A percentile compares a stretch with the other conserved stretches of the same genome.
Evolutionary conservation across 257 asterid genomes (phyloP).

Genomic region (Fraxinus cuspidata): DNA sequence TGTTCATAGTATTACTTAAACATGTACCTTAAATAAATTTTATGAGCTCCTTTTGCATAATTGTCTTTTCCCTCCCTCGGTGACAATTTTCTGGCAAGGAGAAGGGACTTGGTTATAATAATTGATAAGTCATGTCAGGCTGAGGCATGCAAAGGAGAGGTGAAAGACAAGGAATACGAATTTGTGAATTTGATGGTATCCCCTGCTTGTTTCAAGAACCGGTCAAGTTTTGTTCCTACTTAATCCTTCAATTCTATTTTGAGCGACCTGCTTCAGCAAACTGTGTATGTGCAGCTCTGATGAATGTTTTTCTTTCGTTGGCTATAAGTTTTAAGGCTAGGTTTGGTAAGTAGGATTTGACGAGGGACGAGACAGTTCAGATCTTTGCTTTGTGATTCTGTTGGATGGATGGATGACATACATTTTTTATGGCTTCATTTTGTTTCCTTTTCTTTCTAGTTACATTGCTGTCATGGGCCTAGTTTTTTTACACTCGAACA

Average conservation of each 20-base stretch:
- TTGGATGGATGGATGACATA: neutral
- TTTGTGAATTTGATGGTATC: neutral
- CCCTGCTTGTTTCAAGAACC: neutral
- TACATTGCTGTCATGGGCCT: no score
- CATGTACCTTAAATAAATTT: neutral
- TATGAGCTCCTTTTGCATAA: neutral
- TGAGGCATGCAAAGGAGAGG: neutral
- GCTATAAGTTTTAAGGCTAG: neutral
- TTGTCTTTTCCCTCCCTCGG: neutral
- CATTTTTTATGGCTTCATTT: no score
- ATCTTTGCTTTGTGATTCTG: neutral
- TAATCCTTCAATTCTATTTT: no score
- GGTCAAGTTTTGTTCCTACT: neutral
- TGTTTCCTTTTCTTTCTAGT: neutral
- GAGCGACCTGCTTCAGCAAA: no score
- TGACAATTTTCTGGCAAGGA: no score
- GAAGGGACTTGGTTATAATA: no score
- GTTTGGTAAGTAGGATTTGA: neutral
- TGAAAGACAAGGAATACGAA: neutral
- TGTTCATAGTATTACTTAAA: neutral
- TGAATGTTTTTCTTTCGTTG: neutral
- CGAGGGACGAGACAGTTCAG: no score
- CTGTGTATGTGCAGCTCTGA: neutral
- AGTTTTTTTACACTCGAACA: no score
- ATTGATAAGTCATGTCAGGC: neutral